Evolutionary conservation across 108 stramenopile species (phyloP), one percentile per base, ranked within the genome.

Genomic region (Asterionellopsis glacialis): DNA sequence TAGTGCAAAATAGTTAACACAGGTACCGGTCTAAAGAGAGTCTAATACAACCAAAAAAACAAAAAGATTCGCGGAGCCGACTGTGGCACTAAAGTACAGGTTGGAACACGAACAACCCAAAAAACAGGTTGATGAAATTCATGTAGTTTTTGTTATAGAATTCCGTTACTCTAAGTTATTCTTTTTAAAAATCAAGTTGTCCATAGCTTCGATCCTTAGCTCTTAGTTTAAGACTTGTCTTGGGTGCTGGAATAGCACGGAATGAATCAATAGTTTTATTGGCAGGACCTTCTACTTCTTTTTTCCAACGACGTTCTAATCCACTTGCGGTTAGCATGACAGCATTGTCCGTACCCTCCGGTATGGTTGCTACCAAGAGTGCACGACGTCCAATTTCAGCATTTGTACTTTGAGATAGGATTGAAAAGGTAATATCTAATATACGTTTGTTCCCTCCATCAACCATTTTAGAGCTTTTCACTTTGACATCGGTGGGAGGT

Each of bases 301-400:
- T 91, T 56, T 68, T 80, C 86, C 87, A 91, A 41, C 84, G 69
- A 7, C 39, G 38, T 16, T 80, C 75, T 51, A 74, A 80, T 1
- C 87, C 63, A 60, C 86, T 85, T 26, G 68, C 72, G 11, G 88
- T 83, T 52, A 91, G 56, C 80, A 91, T 85, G 23, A 91, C 83
- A 13, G 83, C 87, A 69, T 91, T 82, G 19, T 76, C 61, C 0
- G 86, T 70, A 6, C 83, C 83, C 22, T 65, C 68, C 0, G 87
- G 86, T 50, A 86, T 85, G 9, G 86, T 86, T 9, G 85, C 87
- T 15, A 82, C 72, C 23, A 91, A 24, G 6, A 82, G 63, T 18
- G 87, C 86, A 24, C 66, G 78, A 0, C 90, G 72, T n/a, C 86
- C 87, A 19, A 91, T 84, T 52, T 91, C 90, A 0, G 87, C 74